Conservation (phyloP, 257 asterid species). For the Coffea canephora region DNA sequence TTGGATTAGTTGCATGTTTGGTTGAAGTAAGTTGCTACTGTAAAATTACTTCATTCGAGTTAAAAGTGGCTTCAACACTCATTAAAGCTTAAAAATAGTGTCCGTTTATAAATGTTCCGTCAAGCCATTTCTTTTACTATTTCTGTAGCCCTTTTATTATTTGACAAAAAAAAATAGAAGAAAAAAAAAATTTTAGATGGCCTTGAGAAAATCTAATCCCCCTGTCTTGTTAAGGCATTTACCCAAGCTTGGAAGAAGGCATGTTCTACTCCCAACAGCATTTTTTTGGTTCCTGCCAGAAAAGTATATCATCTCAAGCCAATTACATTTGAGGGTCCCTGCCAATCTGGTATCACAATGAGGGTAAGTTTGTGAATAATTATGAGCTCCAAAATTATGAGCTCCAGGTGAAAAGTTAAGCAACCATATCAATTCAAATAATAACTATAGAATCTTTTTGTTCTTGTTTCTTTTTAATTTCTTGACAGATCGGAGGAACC, state of each 20-base stretch:
- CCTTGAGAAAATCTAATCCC: background rate
- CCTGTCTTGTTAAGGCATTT: constrained; percentile 56
- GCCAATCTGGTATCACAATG: constrained; percentile 46
- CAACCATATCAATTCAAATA: background rate
- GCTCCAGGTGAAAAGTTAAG: background rate
- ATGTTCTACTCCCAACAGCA: constrained; percentile 43
- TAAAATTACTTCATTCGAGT: background rate
- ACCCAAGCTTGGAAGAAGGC: constrained; percentile 66
- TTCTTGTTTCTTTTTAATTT: background rate
- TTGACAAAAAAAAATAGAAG: too few relatives aligned
- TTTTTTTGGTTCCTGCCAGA: constrained; percentile 49
- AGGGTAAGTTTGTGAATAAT: constrained; percentile 42
- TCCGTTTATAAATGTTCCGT: background rate
- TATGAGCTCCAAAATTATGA: too few relatives aligned
- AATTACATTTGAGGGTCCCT: constrained; percentile 63
- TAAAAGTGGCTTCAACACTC: background rate
- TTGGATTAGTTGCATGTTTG: background rate
- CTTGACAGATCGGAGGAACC: constrained; percentile 60
- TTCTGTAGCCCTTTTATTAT: background rate
- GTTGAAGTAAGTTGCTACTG: background rate
- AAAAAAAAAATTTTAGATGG: background rate
- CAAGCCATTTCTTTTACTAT: background rate
- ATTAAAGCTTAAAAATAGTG: background rate
- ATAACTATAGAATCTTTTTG: background rate
- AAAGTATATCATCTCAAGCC: constrained; percentile 64